Evolutionary conservation across 345 rosid genomes (phyloP).

Genomic region (Gossypium turneri): DNA sequence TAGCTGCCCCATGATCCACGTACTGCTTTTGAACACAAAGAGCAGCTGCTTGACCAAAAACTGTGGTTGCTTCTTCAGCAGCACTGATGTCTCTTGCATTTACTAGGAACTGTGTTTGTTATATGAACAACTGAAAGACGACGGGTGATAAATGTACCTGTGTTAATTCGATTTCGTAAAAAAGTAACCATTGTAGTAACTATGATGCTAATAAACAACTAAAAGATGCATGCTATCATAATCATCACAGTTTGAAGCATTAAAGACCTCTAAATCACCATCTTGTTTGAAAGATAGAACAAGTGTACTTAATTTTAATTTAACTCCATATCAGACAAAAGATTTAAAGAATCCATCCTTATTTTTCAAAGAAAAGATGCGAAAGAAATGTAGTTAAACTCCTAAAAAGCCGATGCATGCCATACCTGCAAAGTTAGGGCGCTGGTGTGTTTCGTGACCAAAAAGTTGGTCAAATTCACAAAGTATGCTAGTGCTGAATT

Average conservation of each 20-base stretch:
- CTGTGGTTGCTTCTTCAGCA: too few relatives aligned
- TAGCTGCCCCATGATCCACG: too few relatives aligned
- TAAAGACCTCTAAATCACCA: not conserved
- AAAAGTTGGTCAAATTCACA: constrained; percentile 92
- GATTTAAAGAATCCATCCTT: not conserved
- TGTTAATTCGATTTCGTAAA: not conserved
- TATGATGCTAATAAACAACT: not conserved
- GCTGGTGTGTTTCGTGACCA: constrained; percentile 99
- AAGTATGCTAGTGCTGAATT: constrained; percentile 91
- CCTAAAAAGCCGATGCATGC: not conserved
- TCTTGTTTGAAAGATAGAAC: not conserved
- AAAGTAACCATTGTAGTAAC: not conserved
- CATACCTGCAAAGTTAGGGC: constrained; percentile 95
- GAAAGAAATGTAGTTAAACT: not conserved
- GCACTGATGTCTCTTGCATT: too few relatives aligned
- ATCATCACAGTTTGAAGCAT: not conserved
- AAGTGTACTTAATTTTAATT: too few relatives aligned
- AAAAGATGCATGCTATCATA: not conserved
- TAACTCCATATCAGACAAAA: not conserved
- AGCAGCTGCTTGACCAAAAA: too few relatives aligned
- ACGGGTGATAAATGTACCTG: not conserved
- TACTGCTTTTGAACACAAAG: too few relatives aligned
- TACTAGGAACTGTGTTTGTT: not conserved
- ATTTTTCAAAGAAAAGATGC: not conserved
- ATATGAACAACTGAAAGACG: not conserved